phyloP scores from a whole-genome alignment of 768 basidiomycete species.

The Russula earlei region DNA sequence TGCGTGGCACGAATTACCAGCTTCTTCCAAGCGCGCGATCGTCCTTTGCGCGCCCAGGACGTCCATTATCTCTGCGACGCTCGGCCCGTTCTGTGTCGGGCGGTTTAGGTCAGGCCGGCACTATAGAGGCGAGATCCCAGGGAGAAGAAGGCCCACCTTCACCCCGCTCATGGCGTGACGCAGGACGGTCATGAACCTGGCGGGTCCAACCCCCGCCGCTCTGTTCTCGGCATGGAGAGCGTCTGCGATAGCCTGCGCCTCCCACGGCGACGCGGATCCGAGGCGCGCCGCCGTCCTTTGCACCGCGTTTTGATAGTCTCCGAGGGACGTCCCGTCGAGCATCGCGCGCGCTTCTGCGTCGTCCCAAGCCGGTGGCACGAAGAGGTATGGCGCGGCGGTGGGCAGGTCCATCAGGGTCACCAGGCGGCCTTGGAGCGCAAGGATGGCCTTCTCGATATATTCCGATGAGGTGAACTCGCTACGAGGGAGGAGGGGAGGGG shows the following conservation, averaged over 20 bases:
- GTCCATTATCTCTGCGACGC: slow-evolving; percentile 26
- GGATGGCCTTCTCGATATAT: slow-evolving; percentile 14
- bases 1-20: not conserved
- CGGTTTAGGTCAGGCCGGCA: not conserved
- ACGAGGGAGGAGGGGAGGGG: no score
- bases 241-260: slow-evolving; percentile 28
- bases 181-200: slow-evolving; percentile 59
- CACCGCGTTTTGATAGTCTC: slow-evolving; percentile 35
- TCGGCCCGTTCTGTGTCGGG: slow-evolving; percentile 26
- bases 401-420: slow-evolving; percentile 66
- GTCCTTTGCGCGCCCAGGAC: slow-evolving; percentile 26
- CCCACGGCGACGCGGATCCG: slow-evolving; percentile 29
- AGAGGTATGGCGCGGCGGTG: slow-evolving; percentile 63
- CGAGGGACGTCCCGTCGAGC: slow-evolving; percentile 32
- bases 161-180: slow-evolving; percentile 74
- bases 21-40: slow-evolving; percentile 20
- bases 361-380: slow-evolving; percentile 53
- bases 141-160: slow-evolving; percentile 54
- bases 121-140: not conserved
- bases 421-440: slow-evolving; percentile 52
- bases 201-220: slow-evolving; percentile 33
- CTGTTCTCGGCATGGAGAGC: slow-evolving; percentile 39
- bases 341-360: slow-evolving; percentile 48
- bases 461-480: slow-evolving; percentile 1
- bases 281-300: slow-evolving; percentile 27